A percentile compares a stretch with the other conserved stretches of the same genome.
These are phyloP conservation scores for Daldinia grandis DNA, from an alignment of 495 filamentous ascomycete species.

Conservation along the genomic window DNA sequence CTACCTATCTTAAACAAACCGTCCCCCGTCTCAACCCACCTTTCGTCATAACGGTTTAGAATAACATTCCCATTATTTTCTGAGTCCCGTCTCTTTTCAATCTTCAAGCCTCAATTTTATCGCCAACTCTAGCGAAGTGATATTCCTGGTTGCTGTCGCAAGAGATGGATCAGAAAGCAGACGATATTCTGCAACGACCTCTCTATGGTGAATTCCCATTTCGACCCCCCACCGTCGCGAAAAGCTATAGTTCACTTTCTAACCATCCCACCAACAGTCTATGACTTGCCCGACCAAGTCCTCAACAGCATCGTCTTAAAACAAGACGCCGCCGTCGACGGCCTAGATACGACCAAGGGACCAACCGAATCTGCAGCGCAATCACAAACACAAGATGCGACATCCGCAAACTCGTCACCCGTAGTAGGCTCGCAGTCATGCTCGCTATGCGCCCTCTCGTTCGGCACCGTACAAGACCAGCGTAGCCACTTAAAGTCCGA, in stretches of 20 bases:
- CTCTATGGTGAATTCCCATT: constrained; percentile 47
- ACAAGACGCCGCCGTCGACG: constrained; percentile 49
- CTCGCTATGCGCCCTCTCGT: constrained; percentile 77
- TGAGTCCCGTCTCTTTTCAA: background rate
- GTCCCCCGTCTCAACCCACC: no score
- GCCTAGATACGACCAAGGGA: constrained; percentile 39
- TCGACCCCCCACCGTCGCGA: background rate
- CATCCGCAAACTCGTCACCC: constrained; percentile 34
- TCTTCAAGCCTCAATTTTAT: background rate
- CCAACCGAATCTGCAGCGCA: constrained; percentile 19
- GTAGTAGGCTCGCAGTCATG: constrained; percentile 77
- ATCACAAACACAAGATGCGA: constrained; percentile 49
- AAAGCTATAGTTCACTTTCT: constrained; percentile 14
- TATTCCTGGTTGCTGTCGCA: background rate
- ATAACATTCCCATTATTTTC: background rate
- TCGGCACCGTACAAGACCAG: constrained; percentile 79
- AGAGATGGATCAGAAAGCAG: constrained; percentile 39
- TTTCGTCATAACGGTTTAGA: background rate
- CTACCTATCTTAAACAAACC: background rate
- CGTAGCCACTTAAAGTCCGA: constrained; percentile 89
- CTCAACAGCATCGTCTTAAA: constrained; percentile 73
- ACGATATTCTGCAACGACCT: constrained; percentile 52
- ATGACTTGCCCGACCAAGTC: constrained; percentile 83
- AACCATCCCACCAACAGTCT: constrained; percentile 64
- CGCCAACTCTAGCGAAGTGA: background rate